phyloP scores from a whole-genome alignment of 345 rosid genomes.

The Aurinia saxatilis region DNA sequence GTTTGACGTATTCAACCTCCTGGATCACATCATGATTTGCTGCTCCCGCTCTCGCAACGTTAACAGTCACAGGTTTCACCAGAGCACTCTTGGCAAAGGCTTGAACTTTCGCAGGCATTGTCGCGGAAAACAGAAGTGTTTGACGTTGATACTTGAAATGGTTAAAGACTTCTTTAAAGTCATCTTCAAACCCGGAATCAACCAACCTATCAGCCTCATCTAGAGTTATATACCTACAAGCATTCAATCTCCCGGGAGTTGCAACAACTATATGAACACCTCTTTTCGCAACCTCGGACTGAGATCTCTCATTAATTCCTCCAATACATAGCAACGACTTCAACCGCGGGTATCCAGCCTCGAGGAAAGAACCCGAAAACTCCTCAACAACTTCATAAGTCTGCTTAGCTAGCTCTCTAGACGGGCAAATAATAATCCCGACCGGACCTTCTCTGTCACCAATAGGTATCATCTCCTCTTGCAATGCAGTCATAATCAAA shows the following conservation, averaged over 20 bases:
- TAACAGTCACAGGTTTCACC: constrained; percentile 66
- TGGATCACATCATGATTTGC: constrained; percentile 38
- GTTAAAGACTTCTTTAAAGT: constrained; percentile 24
- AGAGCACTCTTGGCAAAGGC: constrained; percentile 67
- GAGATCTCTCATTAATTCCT: too few species aligned
- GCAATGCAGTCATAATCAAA: constrained; percentile 63
- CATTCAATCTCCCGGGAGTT: constrained; percentile 73
- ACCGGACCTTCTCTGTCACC: constrained; percentile 70
- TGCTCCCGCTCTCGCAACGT: constrained; percentile 66
- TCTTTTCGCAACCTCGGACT: constrained; percentile 63
- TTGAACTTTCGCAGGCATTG: constrained; percentile 79
- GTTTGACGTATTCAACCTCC: constrained; percentile 79
- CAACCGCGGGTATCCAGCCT: constrained; percentile 52
- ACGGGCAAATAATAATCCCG: constrained; percentile 59
- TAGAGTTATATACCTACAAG: constrained; percentile 72
- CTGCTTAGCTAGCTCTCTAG: constrained; percentile 73
- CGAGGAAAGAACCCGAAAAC: constrained; percentile 42
- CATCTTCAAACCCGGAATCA: constrained; percentile 78
- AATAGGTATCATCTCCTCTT: constrained; percentile 80
- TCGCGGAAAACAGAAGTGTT: constrained; percentile 72
- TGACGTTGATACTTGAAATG: constrained; percentile 77
- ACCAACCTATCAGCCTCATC: constrained; percentile 85
- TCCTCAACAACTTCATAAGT: constrained; percentile 66
- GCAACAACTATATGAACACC: constrained; percentile 30
- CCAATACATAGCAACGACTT: constrained; percentile 62